Conservation (phyloP, 805 yeast genomes). For the Saccharomycopsis oosterbeekiorum region DNA sequence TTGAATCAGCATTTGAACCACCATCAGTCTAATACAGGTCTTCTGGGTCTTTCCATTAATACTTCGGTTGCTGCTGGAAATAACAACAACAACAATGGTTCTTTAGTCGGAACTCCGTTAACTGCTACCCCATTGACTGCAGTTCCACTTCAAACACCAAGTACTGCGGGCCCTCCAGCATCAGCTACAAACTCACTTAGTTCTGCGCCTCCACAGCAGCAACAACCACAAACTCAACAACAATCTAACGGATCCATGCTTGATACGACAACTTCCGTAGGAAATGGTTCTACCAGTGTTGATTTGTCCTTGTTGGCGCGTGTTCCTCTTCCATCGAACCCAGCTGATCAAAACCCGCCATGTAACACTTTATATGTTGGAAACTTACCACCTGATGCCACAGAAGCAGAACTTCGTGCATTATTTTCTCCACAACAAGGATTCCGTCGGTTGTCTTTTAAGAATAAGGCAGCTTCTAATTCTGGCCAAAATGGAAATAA, state of each 20-base stretch:
- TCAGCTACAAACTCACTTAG: not conserved
- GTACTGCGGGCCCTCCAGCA: not conserved
- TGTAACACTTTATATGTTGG: constrained; percentile 97
- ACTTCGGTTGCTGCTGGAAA: constrained; percentile 1
- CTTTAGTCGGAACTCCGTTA: not conserved
- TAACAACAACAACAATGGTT: not conserved
- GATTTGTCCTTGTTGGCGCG: constrained; percentile 67
- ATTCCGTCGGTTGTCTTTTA: constrained; percentile 82
- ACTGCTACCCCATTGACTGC: constrained; percentile 1
- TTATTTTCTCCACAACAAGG: constrained; percentile 85
- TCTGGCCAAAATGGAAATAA: constrained; percentile 30
- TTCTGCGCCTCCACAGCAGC: not conserved
- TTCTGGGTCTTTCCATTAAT: not conserved
- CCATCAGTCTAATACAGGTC: not conserved
- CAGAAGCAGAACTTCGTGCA: constrained; percentile 83
- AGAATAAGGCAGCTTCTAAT: constrained; percentile 50
- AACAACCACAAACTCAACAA: not conserved
- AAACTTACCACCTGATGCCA: constrained; percentile 92
- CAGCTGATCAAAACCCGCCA: constrained; percentile 98
- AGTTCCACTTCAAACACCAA: not conserved
- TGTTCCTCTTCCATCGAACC: constrained; percentile 90
- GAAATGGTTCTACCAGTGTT: constrained; percentile 22
- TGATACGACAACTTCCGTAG: not conserved
- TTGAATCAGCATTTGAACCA: not conserved
- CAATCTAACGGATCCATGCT: constrained; percentile 27